Evolutionary conservation across 169 alveolate species (phyloP), one percentile per base, ranked within the genome.

Genomic region (Eimeria praecox): DNA sequence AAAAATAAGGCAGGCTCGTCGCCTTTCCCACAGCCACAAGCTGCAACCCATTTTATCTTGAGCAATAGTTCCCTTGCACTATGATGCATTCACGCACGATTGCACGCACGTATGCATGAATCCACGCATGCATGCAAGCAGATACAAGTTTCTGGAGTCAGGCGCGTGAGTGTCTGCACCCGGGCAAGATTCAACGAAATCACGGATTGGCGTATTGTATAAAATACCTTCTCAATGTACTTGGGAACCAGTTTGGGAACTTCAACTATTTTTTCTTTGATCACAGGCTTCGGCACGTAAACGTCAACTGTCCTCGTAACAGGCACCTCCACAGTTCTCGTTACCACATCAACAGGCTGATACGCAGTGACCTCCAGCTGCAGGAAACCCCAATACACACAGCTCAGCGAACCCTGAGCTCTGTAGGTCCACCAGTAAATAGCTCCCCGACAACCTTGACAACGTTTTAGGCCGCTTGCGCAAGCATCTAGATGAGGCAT

Each of bases 351-450:
- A n/a, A 98, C 98, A 30, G 99, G 99, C 85, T 97, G 98, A 96
- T 98, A 98, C 69, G 99, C 98, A 35, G 99, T 98, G 42, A 98
- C 98, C 20, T 98, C 98, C 52, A 98, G 98, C 99, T 95, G 89
- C 30, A 92, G 10, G 2, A 64, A 64, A 64, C 40, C 12, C 12
- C 56, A 12, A 49, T 8, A 49, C 56, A 49, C 56, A 8, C 56
- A 49, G 12, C 56, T 12, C 56, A 5, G 20, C 12, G 56, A 12
- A 49, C 56, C 56, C 56, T 49, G 20, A 49, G 56, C 56, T 49
- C 56, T 49, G 56, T 12, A 49, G 56, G 12, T 12, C 56, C 56
- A 49, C 56, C 56, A 49, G 20, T 12, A 8, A 5, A 49, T 12
- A 49, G 56, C 56, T 49, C 56, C 56, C 56, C 56, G n/a, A n/a